Evolutionary conservation across 2,329 filamentous ascomycete species (phyloP), one percentile per base, ranked within the genome.

Genomic region (Talaromyces sp.): DNA sequence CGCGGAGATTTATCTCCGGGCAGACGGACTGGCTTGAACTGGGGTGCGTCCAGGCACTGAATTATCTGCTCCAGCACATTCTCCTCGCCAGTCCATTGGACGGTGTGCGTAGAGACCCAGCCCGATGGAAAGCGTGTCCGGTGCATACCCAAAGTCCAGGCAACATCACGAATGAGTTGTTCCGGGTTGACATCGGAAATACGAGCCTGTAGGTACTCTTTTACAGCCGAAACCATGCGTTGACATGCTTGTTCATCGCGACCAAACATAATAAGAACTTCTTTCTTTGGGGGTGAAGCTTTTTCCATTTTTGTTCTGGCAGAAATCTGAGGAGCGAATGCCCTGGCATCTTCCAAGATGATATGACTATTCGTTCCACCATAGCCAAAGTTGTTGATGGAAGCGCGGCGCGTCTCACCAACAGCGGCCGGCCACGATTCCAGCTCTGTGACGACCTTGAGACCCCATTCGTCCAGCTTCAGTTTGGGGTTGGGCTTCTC

Each of bases 301-400:
- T 3, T 16, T 36, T 16, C 13, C 4, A 17, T n/a, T 36, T 3
- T 7, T 6, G 29, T 8, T 4, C 8, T 36, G 33, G 4, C 8
- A 11, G 4, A 50, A 44, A 1, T 49, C 54, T 6, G n/a, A n/a
- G n/a, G n/a, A n/a, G n/a, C n/a, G n/a, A n/a, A 46, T 35, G 17
- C 30, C 19, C 9, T 17, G 11, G 20, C 20, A 27, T 24, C 40
- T 19, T 45, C 42, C 29, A 45, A 14, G 13, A 45, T 20, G 7
- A 19, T 16, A 24, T 51, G 49, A 4, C 20, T 17, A 33, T 59
- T 59, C 16, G 56, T 41, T 11, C 56, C 56, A 16, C 51, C 49
- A 17, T 47, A 48, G 2, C 56, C 56, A 40, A 59, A 69, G 2
- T 45, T 57, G 45, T 66, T 68, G 19, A 69, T 53, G 6, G 58